phyloP scores from a whole-genome alignment of 148 eudicot species.

The Vaccinium darrowii region DNA sequence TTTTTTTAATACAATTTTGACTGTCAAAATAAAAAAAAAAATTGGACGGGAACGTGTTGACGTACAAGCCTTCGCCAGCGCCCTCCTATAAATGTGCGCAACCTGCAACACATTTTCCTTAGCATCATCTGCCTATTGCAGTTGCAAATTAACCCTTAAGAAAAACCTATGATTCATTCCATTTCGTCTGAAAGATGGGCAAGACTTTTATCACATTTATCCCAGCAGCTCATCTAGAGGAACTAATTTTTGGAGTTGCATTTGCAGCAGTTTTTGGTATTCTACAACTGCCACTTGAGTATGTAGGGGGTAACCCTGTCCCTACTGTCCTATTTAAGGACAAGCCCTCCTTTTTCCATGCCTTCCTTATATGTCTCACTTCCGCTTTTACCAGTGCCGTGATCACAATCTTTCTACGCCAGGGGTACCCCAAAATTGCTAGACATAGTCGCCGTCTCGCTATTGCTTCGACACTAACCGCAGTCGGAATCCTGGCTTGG shows the following conservation, averaged over 20 bases:
- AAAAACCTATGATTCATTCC: background rate
- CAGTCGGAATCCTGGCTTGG: background rate
- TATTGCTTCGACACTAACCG: background rate
- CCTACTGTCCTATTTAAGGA: conserved; percentile 8
- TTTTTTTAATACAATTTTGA: too few species aligned
- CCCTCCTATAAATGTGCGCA: too few species aligned
- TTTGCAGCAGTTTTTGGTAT: conserved; percentile 2
- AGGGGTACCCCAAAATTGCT: background rate
- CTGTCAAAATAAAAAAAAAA: too few species aligned
- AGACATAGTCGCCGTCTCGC: background rate
- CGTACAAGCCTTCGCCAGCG: too few species aligned
- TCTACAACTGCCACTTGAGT: background rate
- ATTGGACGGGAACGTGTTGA: too few species aligned
- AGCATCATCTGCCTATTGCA: too few species aligned
- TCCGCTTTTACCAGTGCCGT: background rate
- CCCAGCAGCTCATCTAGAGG: background rate
- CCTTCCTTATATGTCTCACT: conserved; percentile 5
- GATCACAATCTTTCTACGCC: background rate
- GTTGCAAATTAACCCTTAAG: too few species aligned
- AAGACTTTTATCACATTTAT: background rate
- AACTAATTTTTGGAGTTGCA: background rate
- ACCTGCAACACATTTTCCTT: too few species aligned
- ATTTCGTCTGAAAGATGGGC: background rate
- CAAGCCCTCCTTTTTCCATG: conserved; percentile 13
- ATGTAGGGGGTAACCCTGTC: background rate